Percentiles rank a stretch among this genome's conserved stretches.
Conservation (phyloP, 2,329 filamentous ascomycete species). For the Botrytis aclada region DNA sequence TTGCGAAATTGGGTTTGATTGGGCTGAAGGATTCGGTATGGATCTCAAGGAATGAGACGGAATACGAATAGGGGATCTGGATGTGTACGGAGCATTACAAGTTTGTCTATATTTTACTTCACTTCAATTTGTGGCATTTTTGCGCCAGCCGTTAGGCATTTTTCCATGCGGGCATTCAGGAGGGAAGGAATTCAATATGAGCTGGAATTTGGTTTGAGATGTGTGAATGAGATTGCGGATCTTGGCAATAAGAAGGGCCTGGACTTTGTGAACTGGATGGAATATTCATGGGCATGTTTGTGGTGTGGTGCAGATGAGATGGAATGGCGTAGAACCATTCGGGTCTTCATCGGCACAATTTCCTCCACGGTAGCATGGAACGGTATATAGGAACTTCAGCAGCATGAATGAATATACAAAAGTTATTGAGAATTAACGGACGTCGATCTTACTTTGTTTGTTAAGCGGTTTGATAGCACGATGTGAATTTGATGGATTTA, state of each 20-base stretch:
- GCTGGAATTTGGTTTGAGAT: background rate
- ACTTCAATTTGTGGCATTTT: background rate
- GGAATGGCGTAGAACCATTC: background rate
- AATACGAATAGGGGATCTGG: background rate
- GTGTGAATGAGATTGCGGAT: background rate
- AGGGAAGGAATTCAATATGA: background rate
- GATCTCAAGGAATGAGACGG: background rate
- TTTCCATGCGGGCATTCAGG: background rate
- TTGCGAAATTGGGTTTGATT: background rate
- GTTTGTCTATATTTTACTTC: conserved; percentile 10
- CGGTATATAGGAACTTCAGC: background rate
- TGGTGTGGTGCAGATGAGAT: background rate
- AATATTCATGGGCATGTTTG: background rate
- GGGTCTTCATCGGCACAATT: background rate
- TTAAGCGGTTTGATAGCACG: background rate
- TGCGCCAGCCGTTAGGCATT: background rate
- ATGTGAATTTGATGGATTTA: background rate
- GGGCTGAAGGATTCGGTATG: background rate
- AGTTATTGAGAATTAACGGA: background rate
- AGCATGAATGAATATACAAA: conserved; percentile 6
- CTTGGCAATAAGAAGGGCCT: background rate
- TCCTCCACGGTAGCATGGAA: background rate
- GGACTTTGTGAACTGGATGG: background rate
- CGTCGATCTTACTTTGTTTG: background rate
- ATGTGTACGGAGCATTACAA: background rate